phyloP scores from a whole-genome alignment of 2,329 filamentous ascomycete species.

The Dactylellina haptotyla region DNA sequence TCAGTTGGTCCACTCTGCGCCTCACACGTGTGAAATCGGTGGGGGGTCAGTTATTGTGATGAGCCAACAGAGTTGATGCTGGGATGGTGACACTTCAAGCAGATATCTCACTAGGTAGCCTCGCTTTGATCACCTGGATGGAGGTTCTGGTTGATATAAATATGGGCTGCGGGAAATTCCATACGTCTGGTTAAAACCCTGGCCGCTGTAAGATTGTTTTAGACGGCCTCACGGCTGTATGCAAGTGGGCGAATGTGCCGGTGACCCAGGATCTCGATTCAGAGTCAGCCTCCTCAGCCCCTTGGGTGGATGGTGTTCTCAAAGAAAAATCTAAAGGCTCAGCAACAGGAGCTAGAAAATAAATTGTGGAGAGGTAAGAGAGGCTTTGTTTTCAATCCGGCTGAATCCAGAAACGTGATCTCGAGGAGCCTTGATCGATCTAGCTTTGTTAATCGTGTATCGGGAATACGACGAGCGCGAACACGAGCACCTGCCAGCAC shows the following conservation, averaged over 20 bases:
- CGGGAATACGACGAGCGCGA: too few relatives aligned
- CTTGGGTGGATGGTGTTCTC: too few relatives aligned
- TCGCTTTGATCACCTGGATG: too few relatives aligned
- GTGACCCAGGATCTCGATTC: too few relatives aligned
- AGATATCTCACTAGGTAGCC: too few relatives aligned
- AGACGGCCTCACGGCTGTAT: conserved; percentile 38
- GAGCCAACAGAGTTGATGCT: too few relatives aligned
- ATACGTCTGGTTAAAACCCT: conserved; percentile 8
- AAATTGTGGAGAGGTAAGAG: neutral
- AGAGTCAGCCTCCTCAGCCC: too few relatives aligned
- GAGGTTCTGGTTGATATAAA: conserved; percentile 23
- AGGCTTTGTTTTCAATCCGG: neutral
- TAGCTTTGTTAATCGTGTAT: neutral
- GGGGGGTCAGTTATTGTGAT: neutral
- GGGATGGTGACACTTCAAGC: too few relatives aligned
- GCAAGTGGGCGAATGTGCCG: conserved; percentile 15
- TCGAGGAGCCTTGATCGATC: neutral
- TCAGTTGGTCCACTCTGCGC: conserved; percentile 29
- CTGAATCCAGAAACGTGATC: neutral
- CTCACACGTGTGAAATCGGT: conserved; percentile 36
- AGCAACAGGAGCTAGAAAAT: neutral
- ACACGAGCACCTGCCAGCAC: conserved; percentile 7
- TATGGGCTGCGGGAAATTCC: conserved; percentile 30
- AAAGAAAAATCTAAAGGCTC: too few relatives aligned
- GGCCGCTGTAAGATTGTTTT: conserved; percentile 16